phyloP scores from a whole-genome alignment of 345 rosid genomes.

The Aquilaria malaccensis region DNA sequence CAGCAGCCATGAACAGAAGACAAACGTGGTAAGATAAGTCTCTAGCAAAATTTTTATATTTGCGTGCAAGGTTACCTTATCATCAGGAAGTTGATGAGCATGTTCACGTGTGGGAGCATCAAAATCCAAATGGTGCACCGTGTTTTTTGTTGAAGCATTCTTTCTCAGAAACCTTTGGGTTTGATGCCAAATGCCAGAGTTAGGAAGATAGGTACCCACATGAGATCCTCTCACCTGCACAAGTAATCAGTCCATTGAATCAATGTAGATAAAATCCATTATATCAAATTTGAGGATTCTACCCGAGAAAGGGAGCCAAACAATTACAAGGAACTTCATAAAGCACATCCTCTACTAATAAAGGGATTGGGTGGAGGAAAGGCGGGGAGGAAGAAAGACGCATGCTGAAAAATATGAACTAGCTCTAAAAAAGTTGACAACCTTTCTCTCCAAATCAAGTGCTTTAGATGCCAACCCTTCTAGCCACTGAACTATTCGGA shows the following conservation, averaged over 20 bases:
- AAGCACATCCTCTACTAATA: no score
- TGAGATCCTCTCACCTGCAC: constrained; percentile 87
- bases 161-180: constrained; percentile 81
- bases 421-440: constrained; percentile 18
- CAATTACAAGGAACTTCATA: background rate
- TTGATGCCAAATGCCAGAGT: constrained; percentile 94
- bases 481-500: constrained; percentile 91
- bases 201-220: constrained; percentile 91
- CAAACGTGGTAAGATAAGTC: background rate
- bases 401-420: no score
- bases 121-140: constrained; percentile 89
- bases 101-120: constrained; percentile 99
- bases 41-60: constrained; percentile 1
- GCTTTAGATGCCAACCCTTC: constrained; percentile 94
- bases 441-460: constrained; percentile 95
- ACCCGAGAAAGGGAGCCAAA: background rate
- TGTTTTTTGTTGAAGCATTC: constrained; percentile 43
- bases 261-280: background rate
- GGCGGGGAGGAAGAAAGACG: no score
- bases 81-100: constrained; percentile 71
- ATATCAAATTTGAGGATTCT: constrained; percentile 4
- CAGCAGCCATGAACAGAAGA: background rate
- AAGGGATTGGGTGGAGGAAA: no score
- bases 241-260: background rate
- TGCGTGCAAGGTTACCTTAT: constrained; percentile 44